Evolutionary conservation across 371 early-diverging fungal species (phyloP), one percentile per base, ranked within the genome.

Genomic region (Mortierella sp.): DNA sequence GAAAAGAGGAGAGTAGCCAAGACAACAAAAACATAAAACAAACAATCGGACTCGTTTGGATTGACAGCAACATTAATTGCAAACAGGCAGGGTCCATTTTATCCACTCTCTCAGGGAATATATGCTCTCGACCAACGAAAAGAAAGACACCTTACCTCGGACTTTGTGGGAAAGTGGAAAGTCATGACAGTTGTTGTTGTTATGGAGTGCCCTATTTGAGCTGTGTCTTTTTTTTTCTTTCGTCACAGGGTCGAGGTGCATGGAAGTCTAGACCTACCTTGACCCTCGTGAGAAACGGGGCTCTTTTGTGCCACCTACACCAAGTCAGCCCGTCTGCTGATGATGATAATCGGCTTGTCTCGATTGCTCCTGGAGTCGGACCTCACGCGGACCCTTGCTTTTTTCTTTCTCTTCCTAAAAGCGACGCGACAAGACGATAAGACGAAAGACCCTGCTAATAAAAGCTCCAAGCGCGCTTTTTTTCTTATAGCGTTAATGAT

Each of bases 281-380:
- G 31, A 8, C 38, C 38, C 65, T 65, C 65, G 65, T 65, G 65
- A 65, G 65, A 65, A 65, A 21, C 38, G 38, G 65, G 24, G 65
- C 38, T 65, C 65, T 38, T 48, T 31, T 38, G 38, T 65, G 38
- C 10, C 10, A 65, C 65, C 38, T 21, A 38, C 42, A 38, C 42
- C 42, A 38, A 38, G 21, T 65, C 38, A 38, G 24, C 38, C 31
- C 21, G 21, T 8, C 34, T 65, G 9, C 31, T 63, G 26, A 7
- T 57, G 26, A 38, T 21, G 19, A 34, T 1, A 65, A 6, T 65
- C 31, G 38, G 19, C 65, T 38, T 9, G 65, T 21, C 38, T 38
- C 21, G 65, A 13, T 16, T 26, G n/a, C 26, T n/a, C 6, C 65
- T 4, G 19, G 65, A 38, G 65, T 38, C 31, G 65, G 38, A 65